Conservation (phyloP, 257 asterid species). For the Salvia splendens region DNA sequence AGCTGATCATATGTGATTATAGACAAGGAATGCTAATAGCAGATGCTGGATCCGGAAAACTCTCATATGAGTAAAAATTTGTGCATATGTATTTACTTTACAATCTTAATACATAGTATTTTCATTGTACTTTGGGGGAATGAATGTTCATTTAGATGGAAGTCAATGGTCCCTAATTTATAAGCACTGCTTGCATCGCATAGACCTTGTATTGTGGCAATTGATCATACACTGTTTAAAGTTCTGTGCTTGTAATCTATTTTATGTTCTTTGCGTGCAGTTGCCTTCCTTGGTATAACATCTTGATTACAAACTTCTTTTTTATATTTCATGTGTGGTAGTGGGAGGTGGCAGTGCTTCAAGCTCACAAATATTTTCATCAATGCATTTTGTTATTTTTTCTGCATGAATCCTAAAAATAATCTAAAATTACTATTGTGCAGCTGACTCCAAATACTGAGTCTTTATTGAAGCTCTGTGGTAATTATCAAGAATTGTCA, state of each 20-base stretch:
- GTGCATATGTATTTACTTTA: too few species aligned
- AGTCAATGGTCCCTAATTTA: too few species aligned
- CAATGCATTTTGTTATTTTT: slow-evolving; percentile 1
- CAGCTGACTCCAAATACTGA: slow-evolving; percentile 62
- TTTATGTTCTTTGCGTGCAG: not conserved
- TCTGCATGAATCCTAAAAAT: slow-evolving; percentile 16
- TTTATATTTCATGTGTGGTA: not conserved
- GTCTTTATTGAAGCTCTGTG: slow-evolving; percentile 50
- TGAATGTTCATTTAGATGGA: too few species aligned
- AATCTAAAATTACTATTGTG: slow-evolving; percentile 26
- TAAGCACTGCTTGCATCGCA: not conserved
- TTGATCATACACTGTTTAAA: not conserved
- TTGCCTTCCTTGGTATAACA: not conserved
- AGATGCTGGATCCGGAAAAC: not conserved
- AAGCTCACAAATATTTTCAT: not conserved
- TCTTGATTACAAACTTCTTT: not conserved
- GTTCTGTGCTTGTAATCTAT: not conserved
- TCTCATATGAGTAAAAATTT: not conserved
- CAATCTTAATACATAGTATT: too few species aligned
- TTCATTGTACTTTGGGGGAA: too few species aligned
- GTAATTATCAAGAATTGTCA: slow-evolving; percentile 52
- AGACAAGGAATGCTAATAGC: not conserved
- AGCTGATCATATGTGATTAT: not conserved
- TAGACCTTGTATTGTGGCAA: not conserved
- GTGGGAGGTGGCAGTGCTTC: not conserved